Evolutionary conservation across 495 filamentous ascomycete genomes (phyloP), one percentile per base, ranked within the genome.

Genomic region (Jackrogersella minutella): DNA sequence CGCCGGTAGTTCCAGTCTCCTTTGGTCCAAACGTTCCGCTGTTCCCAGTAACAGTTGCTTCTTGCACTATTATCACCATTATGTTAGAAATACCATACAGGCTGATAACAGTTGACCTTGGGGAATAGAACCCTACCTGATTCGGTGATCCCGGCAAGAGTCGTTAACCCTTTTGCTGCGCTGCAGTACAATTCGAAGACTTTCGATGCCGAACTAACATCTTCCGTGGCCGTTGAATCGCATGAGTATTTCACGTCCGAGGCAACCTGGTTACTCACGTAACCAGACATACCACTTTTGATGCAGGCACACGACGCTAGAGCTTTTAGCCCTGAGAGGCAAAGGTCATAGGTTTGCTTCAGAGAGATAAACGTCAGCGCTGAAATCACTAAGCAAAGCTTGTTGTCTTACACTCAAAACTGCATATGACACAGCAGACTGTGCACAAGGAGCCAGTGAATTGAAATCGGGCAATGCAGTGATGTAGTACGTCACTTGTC

Each of bases 221-320:
- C 80, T 40, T 79, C 81, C 3, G 62, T 74, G 2, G 79, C 80
- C 13, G 77, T 82, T 14, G 77, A 76, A 14, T 62, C 71, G 66
- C 83, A 85, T 9, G 52, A 64, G 24, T 69, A 74, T 51, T 78
- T 81, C 44, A 80, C 79, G 9, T 64, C 62, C 2, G 76, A 78
- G 11, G 72, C 77, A 21, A 85, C 72, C 2, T 5, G 43, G 62
- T 71, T 79, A 31, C 71, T 64, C 7, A 83, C 51, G 8, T 65
- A 60, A 13, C 40, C 56, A 16, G 78, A 69, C 76, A 83, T 80
- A 22, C 73, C 74, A 11, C 76, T 76, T 46, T 84, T 82, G 26
- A 82, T 49, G 56, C 82, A 85, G 34, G 71, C 78, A 58, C 82
- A 85, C 10, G 79, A 82, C 1, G 80, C 82, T 10, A 84, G 72